Base-by-base conservation (phyloP, 2,329 filamentous ascomycete species). In the Knufia fluminis region DNA sequence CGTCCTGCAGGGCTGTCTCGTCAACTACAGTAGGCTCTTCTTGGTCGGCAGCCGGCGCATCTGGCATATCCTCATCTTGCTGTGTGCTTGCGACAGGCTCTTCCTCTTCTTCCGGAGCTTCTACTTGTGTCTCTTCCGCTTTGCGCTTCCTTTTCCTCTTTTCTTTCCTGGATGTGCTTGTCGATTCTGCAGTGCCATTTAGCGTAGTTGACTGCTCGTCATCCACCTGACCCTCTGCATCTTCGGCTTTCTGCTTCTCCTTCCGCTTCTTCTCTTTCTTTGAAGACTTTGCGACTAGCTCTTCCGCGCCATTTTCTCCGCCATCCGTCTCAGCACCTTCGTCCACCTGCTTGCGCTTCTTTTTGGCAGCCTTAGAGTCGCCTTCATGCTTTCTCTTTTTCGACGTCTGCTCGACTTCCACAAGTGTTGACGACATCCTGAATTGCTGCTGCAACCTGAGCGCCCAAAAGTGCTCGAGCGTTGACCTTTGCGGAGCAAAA, bases 361-460 rank as follows among this genome's bases (percentile, higher is more conserved):
- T 51, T 12, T 47, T 46, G 12, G 49, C 19, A 7, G 39, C 52
- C 36, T 49, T 52, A 10, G 45, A 43, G 14, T 58, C 54, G 24
- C 51, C 28, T 16, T 54, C 46, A 43, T 54, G 56, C 40, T 56
- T 58, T 46, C 56, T 48, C 42, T 58, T 58, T 31, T 55, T 58
- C 6, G 51, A 39, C n/a, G 9, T 31, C 16, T 40, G 16, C 28
- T 20, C 12, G 3, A 36, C 19, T 4, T 46, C 28, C 17, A 23
- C 43, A 28, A 38, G 10, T 3, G 19, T 36, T 7, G 43, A 22
- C 7, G 40, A 43, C 40, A 43, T 43, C 4, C n/a, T 36, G 4
- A 14, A 4, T 4, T 12, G 40, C 22, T 24, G 17, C 19, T 28
- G 19, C n/a, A 26, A 17, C 22, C 10, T 23, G n/a, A 3, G 40